These are phyloP conservation scores for Fonsecaea pedrosoi DNA, from an alignment of 2,329 filamentous ascomycete species.

Conservation along the genomic window DNA sequence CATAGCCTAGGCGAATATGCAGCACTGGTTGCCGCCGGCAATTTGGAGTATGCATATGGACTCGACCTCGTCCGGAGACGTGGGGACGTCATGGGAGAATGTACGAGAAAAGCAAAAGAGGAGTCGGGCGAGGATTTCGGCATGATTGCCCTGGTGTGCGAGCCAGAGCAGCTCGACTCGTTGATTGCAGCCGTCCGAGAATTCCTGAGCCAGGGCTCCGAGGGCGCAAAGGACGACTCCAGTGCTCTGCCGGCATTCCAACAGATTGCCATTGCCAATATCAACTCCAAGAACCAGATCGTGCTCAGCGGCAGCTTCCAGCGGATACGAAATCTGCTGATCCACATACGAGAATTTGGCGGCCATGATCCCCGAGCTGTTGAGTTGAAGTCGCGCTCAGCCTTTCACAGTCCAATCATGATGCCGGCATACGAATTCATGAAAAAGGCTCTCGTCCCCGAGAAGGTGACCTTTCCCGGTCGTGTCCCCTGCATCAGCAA, in stretches of 20 bases:
- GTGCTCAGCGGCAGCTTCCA: conserved; percentile 87
- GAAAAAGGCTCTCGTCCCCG: conserved; percentile 68
- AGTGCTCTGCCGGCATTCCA: conserved; percentile 75
- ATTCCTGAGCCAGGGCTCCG: conserved; percentile 73
- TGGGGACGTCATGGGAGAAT: conserved; percentile 82
- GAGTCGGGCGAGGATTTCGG: conserved; percentile 81
- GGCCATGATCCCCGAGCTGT: conserved; percentile 91
- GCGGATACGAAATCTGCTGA: conserved; percentile 78
- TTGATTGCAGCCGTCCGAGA: conserved; percentile 77
- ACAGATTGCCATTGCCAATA: conserved; percentile 88
- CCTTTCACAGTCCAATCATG: conserved; percentile 75
- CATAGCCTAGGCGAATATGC: conserved; percentile 95
- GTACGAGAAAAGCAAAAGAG: conserved; percentile 70
- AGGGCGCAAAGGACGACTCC: conserved; percentile 72
- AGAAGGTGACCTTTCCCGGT: conserved; percentile 75
- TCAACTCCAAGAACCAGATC: conserved; percentile 96
- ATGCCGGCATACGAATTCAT: conserved; percentile 79
- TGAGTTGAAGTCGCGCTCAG: conserved; percentile 66
- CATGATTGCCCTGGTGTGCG: conserved; percentile 92
- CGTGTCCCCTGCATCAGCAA: conserved; percentile 82
- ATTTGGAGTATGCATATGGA: conserved; percentile 78
- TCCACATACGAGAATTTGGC: conserved; percentile 85
- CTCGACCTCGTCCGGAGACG: conserved; percentile 76
- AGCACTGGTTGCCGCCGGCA: conserved; percentile 82
- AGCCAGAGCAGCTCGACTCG: conserved; percentile 73